Base-by-base conservation (phyloP, 257 asterid species). In the Solanum piurae region DNA sequence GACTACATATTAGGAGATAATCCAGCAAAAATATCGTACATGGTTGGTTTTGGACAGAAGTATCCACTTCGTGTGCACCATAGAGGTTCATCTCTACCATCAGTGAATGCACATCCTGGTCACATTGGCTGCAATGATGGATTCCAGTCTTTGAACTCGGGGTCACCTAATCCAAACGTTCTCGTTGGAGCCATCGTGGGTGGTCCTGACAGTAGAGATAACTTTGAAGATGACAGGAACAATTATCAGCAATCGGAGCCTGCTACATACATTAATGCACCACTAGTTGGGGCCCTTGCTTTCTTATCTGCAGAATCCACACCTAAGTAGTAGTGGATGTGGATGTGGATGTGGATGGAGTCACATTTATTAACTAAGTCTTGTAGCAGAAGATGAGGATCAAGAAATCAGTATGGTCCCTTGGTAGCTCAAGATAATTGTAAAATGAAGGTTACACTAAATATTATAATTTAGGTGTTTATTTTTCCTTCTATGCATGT, bases 1-100 rank as follows among this genome's bases (percentile, higher is more conserved):
- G 99, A 96, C 87, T 96, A 95, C 93, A 92, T 96, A 86, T 90
- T 96, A n/a, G 99, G 99, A 2, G 88, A 94, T 3, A 96, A 96
- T 90, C 99, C 99, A 0, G 91, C 92, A 7, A 88, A 85, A 42
- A 93, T 91, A 92, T 94, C 99, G 1, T 96, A 95, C 64, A 95
- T 96, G 99, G 99, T 96, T 2, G 99, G 99, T 74, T 95, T 92
- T 62, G 95, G 97, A 16, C 77, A 87, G 29, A 93, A 88, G 87
- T 94, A 91, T 74, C 98, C 98, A 7, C 93, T 89, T 49, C 95
- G 76, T 8, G 92, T 94, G 6, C 98, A 95, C 91, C 98, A 95
- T 88, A 91, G 98, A 69, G 98, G 93, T 5, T 93, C 98, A 3
- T 95, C 98, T 14, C 8, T 94, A 9, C 98, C 98, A 7, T 95